Conservation (phyloP, 176 grass and related monocot species). For the Avena sativa region DNA sequence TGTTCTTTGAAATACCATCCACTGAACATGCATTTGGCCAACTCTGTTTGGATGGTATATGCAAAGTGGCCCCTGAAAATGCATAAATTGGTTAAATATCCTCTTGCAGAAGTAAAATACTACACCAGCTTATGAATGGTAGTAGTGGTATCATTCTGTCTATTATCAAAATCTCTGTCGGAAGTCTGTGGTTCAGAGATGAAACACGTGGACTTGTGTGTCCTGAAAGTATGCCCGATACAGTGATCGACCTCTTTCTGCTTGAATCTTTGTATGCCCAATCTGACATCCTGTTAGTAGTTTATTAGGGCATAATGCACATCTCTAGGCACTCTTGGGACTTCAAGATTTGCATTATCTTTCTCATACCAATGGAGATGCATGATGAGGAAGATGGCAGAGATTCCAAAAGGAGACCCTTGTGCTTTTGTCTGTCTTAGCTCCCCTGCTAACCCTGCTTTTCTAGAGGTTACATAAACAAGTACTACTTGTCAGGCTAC, state of each 20-base stretch:
- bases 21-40: slow-evolving; percentile 25
- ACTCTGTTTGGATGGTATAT: slow-evolving; percentile 7
- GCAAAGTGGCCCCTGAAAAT: background rate
- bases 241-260: background rate
- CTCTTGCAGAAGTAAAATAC: background rate
- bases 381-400: slow-evolving; percentile 23
- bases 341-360: slow-evolving; percentile 44
- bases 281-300: slow-evolving; percentile 45
- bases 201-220: slow-evolving; percentile 20
- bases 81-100: background rate
- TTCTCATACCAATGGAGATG: slow-evolving; percentile 31
- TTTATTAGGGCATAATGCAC: slow-evolving; percentile 50
- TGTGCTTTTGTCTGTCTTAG: slow-evolving; percentile 34
- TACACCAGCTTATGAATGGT: background rate
- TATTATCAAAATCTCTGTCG: background rate
- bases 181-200: slow-evolving; percentile 13
- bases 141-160: background rate
- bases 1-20: slow-evolving; percentile 22
- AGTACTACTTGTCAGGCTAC: slow-evolving; percentile 12
- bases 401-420: slow-evolving; percentile 36
- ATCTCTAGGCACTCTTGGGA: slow-evolving; percentile 60
- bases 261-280: slow-evolving; percentile 17
- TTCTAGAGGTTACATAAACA: slow-evolving; percentile 22
- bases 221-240: slow-evolving; percentile 1
- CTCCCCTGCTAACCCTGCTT: slow-evolving; percentile 38